Percentiles rank a stretch among this genome's conserved stretches.
These are phyloP conservation scores for Aphanomyces euteiches DNA, from an alignment of 352 stramenopile species.

Conservation along the genomic window DNA sequence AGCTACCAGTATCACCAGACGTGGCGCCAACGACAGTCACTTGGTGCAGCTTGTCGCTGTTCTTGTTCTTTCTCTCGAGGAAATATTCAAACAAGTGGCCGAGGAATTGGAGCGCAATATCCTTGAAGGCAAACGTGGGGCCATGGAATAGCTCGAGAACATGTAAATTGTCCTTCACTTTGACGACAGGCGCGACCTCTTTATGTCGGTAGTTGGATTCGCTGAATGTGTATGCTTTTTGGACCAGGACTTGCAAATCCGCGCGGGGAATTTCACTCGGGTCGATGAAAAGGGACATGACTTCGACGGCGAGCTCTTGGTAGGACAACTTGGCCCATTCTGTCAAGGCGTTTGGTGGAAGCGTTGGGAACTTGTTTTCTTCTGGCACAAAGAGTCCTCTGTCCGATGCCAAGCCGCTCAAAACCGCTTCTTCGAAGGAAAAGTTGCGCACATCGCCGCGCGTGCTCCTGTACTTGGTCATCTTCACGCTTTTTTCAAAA, in stretches of 20 bases:
- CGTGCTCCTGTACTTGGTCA: conserved; percentile 84
- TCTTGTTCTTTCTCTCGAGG: conserved; percentile 80
- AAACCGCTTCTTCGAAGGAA: conserved; percentile 83
- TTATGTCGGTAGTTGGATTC: conserved; percentile 84
- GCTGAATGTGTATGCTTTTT: conserved; percentile 84
- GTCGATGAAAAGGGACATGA: conserved; percentile 97
- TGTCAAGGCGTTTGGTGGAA: conserved; percentile 60
- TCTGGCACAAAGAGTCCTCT: conserved; percentile 81
- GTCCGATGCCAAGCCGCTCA: conserved; percentile 80
- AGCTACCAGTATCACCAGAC: conserved; percentile 96
- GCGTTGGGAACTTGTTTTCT: conserved; percentile 66
- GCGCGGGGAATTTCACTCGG: conserved; percentile 90
- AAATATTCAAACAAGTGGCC: conserved; percentile 99
- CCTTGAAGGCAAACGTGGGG: conserved; percentile 99
- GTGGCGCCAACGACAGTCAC: conserved; percentile 97
- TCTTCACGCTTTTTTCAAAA: conserved; percentile 27
- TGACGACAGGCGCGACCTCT: conserved; percentile 93
- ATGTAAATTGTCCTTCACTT: conserved; percentile 83
- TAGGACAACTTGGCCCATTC: conserved; percentile 91
- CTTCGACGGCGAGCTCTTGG: conserved; percentile 89
- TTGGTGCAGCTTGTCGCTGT: conserved; percentile 55
- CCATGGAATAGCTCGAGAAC: conserved; percentile 99
- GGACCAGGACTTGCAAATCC: conserved; percentile 89
- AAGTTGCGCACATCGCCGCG: conserved; percentile 72
- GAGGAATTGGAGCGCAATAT: conserved; percentile 98